A percentile compares a stretch with the other conserved stretches of the same genome.
Evolutionary conservation across 805 yeast species (phyloP).

Genomic region (Nakazawaea wickerhamii): DNA sequence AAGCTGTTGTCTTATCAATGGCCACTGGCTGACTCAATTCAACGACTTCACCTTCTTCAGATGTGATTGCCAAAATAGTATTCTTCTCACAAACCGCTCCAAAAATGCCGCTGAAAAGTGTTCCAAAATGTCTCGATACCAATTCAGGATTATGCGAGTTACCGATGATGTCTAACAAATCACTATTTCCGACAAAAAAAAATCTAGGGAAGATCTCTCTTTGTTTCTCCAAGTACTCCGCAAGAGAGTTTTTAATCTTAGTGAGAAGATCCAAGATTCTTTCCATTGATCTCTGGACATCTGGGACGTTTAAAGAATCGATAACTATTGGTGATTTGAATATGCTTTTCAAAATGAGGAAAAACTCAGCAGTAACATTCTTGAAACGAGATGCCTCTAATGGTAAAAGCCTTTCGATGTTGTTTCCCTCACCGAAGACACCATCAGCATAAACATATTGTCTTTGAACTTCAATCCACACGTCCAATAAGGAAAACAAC

Average conservation of each 20-base stretch:
- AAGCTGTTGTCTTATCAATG: constrained; percentile 32
- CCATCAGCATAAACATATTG: constrained; percentile 87
- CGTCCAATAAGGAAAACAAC: constrained; percentile 48
- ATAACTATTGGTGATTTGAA: constrained; percentile 45
- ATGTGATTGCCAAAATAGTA: constrained; percentile 36
- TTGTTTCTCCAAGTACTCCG: constrained; percentile 77
- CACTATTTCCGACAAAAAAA: constrained; percentile 88
- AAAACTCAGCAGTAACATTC: constrained; percentile 56
- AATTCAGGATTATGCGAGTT: constrained; percentile 39
- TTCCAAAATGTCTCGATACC: constrained; percentile 55
- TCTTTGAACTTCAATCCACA: constrained; percentile 82
- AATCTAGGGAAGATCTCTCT: constrained; percentile 74
- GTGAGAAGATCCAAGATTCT: constrained; percentile 50
- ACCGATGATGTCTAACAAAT: constrained; percentile 78
- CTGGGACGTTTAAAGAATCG: constrained; percentile 49
- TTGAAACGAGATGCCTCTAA: constrained; percentile 63
- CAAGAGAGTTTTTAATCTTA: constrained; percentile 58
- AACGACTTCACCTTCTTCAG: constrained; percentile 65
- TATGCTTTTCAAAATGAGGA: constrained; percentile 42
- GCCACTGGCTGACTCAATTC: constrained; percentile 38
- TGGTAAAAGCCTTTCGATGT: constrained; percentile 60
- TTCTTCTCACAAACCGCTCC: constrained; percentile 30
- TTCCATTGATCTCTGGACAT: constrained; percentile 39
- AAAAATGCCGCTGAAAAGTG: constrained; percentile 66
- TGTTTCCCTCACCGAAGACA: constrained; percentile 56